phyloP scores from a whole-genome alignment of 2,329 filamentous ascomycete species.

The Colletotrichum tropicale region DNA sequence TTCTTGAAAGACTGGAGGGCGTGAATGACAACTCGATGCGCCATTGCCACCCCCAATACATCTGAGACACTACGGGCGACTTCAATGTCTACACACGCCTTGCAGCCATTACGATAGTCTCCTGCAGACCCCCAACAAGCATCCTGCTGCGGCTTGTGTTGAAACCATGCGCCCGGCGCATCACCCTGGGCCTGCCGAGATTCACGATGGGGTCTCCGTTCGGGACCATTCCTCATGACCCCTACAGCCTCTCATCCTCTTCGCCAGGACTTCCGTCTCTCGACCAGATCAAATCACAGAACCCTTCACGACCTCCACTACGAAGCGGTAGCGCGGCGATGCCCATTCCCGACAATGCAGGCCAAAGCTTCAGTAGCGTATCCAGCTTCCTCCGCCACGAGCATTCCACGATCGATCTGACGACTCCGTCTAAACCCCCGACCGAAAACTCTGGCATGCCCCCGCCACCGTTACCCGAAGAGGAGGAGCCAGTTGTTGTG shows the following conservation, averaged over 20 bases:
- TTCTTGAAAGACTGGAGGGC: background rate
- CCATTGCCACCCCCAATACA: background rate
- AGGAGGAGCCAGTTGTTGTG: conserved; percentile 6
- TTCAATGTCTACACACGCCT: background rate
- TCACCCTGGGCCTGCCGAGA: conserved; percentile 35
- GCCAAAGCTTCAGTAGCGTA: background rate
- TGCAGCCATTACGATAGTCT: background rate
- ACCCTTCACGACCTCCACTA: background rate
- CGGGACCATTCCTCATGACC: conserved; percentile 29
- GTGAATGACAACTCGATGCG: background rate
- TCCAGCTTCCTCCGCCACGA: conserved; percentile 11
- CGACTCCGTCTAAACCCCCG: conserved; percentile 5
- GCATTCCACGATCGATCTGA: conserved; percentile 10
- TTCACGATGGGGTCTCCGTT: conserved; percentile 36
- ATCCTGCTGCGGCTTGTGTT: conserved; percentile 32
- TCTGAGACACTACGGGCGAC: background rate
- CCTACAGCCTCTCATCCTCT: conserved; percentile 48
- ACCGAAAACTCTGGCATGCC: background rate
- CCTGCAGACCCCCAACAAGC: background rate
- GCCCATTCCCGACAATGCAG: background rate
- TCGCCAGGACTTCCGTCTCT: conserved; percentile 62
- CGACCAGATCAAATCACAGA: conserved; percentile 49
- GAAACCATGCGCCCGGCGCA: conserved; percentile 53
- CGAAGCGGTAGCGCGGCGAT: background rate
- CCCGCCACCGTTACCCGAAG: background rate